Conservation (phyloP, 106 monocot species). For the Narthecium ossifragum region DNA sequence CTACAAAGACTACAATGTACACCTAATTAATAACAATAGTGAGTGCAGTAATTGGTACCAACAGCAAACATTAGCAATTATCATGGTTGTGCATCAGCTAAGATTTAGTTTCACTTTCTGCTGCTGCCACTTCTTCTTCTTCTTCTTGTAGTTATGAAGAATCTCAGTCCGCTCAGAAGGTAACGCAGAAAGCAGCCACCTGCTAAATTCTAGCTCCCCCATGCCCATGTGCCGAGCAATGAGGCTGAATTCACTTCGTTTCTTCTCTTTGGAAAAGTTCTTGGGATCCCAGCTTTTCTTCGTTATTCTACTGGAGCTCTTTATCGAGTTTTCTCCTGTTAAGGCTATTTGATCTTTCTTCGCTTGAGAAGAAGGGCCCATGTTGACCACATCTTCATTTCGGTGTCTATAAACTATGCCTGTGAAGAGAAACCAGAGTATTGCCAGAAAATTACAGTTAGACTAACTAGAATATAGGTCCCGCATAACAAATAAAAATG, state of each 20-base stretch:
- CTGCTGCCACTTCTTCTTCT: conserved; percentile 19
- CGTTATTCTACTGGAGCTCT: background rate
- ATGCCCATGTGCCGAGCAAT: conserved; percentile 55
- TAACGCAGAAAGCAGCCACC: conserved; percentile 70
- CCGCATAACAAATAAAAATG: too few species aligned
- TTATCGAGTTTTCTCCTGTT: background rate
- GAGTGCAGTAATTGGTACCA: too few species aligned
- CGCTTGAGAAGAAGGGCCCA: conserved; percentile 14
- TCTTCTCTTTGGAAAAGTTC: conserved; percentile 15
- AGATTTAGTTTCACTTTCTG: background rate
- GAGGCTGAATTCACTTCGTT: conserved; percentile 41
- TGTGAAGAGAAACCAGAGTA: conserved; percentile 14
- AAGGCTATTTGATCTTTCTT: conserved; percentile 7
- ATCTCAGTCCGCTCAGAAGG: conserved; percentile 35
- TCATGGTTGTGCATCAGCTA: background rate
- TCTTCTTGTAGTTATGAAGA: conserved; percentile 55
- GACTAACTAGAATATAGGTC: too few species aligned
- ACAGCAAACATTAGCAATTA: too few species aligned
- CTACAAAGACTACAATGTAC: too few species aligned
- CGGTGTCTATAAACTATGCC: conserved; percentile 86
- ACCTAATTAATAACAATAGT: too few species aligned
- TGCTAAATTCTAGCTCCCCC: conserved; percentile 71
- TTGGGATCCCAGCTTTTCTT: background rate
- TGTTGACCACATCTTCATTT: conserved; percentile 87
- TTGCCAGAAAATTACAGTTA: too few species aligned